Evolutionary conservation across 1,284 basidiomycete species (phyloP).

Genomic region (Lentinula novae-zelandiae): DNA sequence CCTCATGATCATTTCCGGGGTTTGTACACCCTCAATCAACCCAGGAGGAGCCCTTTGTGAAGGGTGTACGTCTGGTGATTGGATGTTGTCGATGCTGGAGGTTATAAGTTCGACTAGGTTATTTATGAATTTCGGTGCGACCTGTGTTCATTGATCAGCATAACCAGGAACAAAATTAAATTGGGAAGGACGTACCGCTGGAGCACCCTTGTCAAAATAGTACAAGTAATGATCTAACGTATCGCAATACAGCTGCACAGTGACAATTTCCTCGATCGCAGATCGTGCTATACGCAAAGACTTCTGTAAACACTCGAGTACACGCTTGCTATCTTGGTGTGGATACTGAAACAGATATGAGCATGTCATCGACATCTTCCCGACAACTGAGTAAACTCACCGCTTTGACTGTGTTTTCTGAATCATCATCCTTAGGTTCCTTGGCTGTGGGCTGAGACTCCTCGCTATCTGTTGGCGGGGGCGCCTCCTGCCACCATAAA

Average conservation of each 20-base stretch:
- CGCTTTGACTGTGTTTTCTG: constrained; percentile 49
- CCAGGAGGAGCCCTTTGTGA: constrained; percentile 77
- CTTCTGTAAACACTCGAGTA: constrained; percentile 93
- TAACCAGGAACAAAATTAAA: not conserved
- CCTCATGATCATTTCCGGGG: constrained; percentile 86
- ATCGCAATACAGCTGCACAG: constrained; percentile 90
- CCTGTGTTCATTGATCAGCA: constrained; percentile 37
- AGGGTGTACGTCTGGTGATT: constrained; percentile 80
- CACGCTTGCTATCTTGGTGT: constrained; percentile 91
- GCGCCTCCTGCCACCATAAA: constrained; percentile 90
- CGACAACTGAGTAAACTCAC: constrained; percentile 30
- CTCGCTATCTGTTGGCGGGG: constrained; percentile 35
- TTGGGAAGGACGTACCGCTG: constrained; percentile 59
- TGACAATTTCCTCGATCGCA: constrained; percentile 92
- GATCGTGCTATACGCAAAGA: constrained; percentile 90
- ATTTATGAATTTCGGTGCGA: constrained; percentile 92
- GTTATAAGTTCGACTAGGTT: constrained; percentile 92
- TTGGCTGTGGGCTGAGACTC: constrained; percentile 30
- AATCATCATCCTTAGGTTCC: constrained; percentile 40
- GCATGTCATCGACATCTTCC: not conserved
- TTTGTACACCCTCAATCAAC: constrained; percentile 85
- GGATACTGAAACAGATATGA: constrained; percentile 53
- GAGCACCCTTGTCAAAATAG: constrained; percentile 88
- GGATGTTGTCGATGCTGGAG: constrained; percentile 84
- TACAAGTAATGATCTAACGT: constrained; percentile 92